Evolutionary conservation across 78 protist genomes (phyloP), one percentile per base, ranked within the genome.

Genomic region (Dictyostelium intermedium): DNA sequence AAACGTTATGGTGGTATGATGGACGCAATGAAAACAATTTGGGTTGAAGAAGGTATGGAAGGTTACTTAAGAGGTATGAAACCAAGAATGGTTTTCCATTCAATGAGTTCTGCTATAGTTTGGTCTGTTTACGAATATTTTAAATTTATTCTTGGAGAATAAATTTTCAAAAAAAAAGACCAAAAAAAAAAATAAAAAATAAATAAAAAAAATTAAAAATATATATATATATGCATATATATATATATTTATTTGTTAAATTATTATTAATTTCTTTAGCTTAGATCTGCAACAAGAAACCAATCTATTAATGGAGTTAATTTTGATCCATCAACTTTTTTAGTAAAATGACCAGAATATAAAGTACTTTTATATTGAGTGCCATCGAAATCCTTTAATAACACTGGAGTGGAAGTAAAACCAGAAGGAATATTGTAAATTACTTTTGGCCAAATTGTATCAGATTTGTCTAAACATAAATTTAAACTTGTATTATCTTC

Each of bases 11-110:
- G 32, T 11, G 96, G 96, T 47, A 74, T 94, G 91, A n/a, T 85
- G 10, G 91, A 85, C 35, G 86, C 96, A 23, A 9, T 94, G 63
- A n/a, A 43, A 35, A 72, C 82, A 37, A 83, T 94, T 35, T 94
- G 96, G 96, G 27, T 5, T 6, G 87, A 87, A 25, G 93, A 94
- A 9, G 96, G 96, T 74, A 30, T 47, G n/a, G 56, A 45, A 5
- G 96, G 96, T 39, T 69, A 56, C n/a, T 30, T 89, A 34, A 37
- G 96, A 20, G 96, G 96, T 20, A 70, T 94, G 32, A 66, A 82
- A 18, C 96, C 96, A 74, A 83, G 96, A 77, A 92, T 92, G 30
- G 89, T 85, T 25, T 85, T 92, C 73, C 96, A 92, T 41, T 84
- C 92, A 30, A 92, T 85, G 96, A 85, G 92, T 41, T 78, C 96